These are phyloP conservation scores for Ophiostoma fasciatum DNA, from an alignment of 2,329 filamentous ascomycete genomes.

Conservation along the genomic window DNA sequence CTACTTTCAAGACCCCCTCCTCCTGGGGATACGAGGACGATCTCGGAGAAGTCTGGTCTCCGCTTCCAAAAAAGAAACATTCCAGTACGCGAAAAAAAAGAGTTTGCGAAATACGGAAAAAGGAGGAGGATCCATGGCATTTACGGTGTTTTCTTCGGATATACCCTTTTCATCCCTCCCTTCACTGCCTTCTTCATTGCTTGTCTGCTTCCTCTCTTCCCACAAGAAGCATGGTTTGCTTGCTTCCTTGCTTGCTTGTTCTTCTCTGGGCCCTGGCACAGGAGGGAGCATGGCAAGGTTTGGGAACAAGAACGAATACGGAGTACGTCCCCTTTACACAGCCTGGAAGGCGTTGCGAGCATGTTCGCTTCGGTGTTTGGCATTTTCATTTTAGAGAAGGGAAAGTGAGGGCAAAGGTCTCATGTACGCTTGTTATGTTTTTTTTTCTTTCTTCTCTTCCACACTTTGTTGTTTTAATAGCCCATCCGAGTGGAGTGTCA, in stretches of 20 bases:
- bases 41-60: too few species aligned
- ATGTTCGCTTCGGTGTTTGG: conserved; percentile 1
- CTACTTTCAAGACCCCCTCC: too few species aligned
- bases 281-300: neutral
- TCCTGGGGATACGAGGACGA: too few species aligned
- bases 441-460: too few species aligned
- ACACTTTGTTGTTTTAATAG: neutral
- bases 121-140: neutral
- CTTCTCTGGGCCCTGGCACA: too few species aligned
- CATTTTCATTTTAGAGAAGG: neutral
- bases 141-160: neutral
- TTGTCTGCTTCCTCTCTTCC: neutral
- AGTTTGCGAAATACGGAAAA: too few species aligned
- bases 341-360: conserved; percentile 6
- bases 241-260: neutral
- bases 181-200: neutral
- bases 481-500: too few species aligned
- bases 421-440: too few species aligned
- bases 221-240: neutral
- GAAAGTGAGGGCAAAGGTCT: too few species aligned
- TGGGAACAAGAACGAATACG: neutral
- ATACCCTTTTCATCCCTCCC: neutral
- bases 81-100: neutral
- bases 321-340: neutral
- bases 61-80: too few species aligned